Base-by-base conservation (phyloP, 768 basidiomycete species). In the Kwoniella dendrophila region DNA sequence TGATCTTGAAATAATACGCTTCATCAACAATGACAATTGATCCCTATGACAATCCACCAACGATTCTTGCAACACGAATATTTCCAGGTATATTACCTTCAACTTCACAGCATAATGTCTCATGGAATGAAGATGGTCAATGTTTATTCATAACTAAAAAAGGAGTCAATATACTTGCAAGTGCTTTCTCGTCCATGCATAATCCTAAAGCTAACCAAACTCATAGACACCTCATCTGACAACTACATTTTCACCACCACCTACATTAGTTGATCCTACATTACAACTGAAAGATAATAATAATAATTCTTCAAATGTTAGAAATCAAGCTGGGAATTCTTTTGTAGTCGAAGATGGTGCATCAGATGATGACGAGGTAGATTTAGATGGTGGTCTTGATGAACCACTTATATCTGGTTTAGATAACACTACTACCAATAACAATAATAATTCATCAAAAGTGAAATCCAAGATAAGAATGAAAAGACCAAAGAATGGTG, bases 41-140 rank as follows among this genome's bases (percentile, higher is more conserved):
- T 8, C 6, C 22, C 5, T 27, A 53, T 18, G 51, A 53, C 34
- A 38, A 29, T 22, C 45, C 57, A 20, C 63, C 69, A 0, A 66
- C 62, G 18, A 38, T 71, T 1, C 61, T 71, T 1, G 41, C 54
- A 4, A 44, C 67, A 3, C 27, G 57, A 16, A 27, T 47, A 1
- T 41, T 64, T 3, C 58, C 53, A 5, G 67, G 64, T 3, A 59
- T 62, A 4, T 33, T 56, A 22, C 51, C 64, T 12, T 64, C 69
- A 7, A 50, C 67, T 2, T 36, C 36, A 5, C 49, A 53, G 20
- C 54, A 59, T 5, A 67, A 67, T 51, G 45, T 73, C 0, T 34
- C 60, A n/a, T 75, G 71, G 70, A 71, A 51, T 38, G 65, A 69
- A 40, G 74, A 75, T 63, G 74, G 71, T 3, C 74, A 75, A 64